Percentiles rank a stretch among this genome's conserved stretches.
These are phyloP conservation scores for Abrus precatorius DNA, from an alignment of 306 rosid species.

Conservation along the genomic window DNA sequence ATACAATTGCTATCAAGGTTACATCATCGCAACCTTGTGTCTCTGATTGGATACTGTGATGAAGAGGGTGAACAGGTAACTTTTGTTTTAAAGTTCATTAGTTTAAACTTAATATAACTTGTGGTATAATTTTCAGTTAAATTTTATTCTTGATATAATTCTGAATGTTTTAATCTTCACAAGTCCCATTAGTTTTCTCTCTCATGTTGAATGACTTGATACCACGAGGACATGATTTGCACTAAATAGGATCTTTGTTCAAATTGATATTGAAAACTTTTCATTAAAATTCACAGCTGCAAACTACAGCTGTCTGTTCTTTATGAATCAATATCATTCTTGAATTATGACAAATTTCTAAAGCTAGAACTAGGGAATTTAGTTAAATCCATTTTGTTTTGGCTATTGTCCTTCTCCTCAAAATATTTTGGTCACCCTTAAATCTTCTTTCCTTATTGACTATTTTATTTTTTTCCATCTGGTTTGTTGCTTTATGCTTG, in stretches of 20 bases:
- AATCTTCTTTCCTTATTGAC: conserved; percentile 28
- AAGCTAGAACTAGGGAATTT: not conserved
- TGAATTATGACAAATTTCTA: conserved; percentile 11
- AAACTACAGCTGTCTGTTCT: conserved; percentile 10
- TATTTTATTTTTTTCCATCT: conserved; percentile 31
- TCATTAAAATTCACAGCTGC: not conserved
- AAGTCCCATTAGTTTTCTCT: conserved; percentile 1
- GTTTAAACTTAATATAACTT: not conserved
- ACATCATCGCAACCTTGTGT: conserved; percentile 85
- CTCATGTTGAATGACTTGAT: not conserved
- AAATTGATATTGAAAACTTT: conserved; percentile 1
- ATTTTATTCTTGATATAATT: conserved; percentile 21
- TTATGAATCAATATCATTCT: not conserved
- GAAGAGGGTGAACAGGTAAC: conserved; percentile 82
- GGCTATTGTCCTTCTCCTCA: not conserved
- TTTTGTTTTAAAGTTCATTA: conserved; percentile 24
- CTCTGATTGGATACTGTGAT: conserved; percentile 82
- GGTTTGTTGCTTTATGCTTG: conserved; percentile 49
- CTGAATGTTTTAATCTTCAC: not conserved
- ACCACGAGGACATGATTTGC: not conserved
- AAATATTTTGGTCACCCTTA: not conserved
- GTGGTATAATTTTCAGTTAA: not conserved
- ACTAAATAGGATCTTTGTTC: conserved; percentile 13
- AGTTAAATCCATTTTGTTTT: conserved; percentile 30
- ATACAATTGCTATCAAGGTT: conserved; percentile 76